Evolutionary conservation across 2,329 filamentous ascomycete genomes (phyloP).

Genomic region (Conoideocrella luteorostrata): DNA sequence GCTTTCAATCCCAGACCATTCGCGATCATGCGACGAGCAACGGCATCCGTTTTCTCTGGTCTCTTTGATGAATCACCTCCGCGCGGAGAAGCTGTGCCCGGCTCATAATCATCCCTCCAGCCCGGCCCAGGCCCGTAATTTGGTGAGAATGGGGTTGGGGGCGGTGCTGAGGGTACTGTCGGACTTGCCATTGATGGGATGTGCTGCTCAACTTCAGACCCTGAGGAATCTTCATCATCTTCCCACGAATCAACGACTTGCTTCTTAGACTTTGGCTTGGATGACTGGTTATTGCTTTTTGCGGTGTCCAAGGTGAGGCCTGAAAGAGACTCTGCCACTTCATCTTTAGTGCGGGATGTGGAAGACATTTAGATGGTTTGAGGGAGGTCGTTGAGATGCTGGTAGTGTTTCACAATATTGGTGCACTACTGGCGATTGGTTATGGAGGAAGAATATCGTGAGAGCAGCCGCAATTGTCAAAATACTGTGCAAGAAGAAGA

Average conservation of each 20-base stretch:
- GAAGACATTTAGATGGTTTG: constrained; percentile 12
- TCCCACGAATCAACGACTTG: constrained; percentile 41
- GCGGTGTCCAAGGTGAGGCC: constrained; percentile 23
- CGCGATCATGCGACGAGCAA: constrained; percentile 84
- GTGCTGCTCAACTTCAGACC: constrained; percentile 21
- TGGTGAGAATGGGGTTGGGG: constrained; percentile 60
- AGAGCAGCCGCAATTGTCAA: no score
- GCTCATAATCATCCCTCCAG: constrained; percentile 1
- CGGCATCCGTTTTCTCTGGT: constrained; percentile 90
- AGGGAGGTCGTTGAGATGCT: neutral
- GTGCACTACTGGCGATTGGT: no score
- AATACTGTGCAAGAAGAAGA: no score
- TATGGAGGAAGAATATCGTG: no score
- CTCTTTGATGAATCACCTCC: constrained; percentile 29
- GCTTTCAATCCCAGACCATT: constrained; percentile 76
- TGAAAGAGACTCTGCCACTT: constrained; percentile 24
- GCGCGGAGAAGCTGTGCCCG: neutral
- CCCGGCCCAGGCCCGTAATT: constrained; percentile 5
- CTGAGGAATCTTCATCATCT: constrained; percentile 51
- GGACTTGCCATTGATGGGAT: constrained; percentile 36
- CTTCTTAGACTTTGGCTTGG: constrained; percentile 19
- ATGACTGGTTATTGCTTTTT: constrained; percentile 7
- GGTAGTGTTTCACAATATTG: neutral
- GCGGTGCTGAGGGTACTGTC: constrained; percentile 43
- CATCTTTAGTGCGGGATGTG: constrained; percentile 15